Evolutionary conservation across 805 yeast genomes (phyloP), one percentile per base, ranked within the genome.

Genomic region (Myxozyma neglecta): DNA sequence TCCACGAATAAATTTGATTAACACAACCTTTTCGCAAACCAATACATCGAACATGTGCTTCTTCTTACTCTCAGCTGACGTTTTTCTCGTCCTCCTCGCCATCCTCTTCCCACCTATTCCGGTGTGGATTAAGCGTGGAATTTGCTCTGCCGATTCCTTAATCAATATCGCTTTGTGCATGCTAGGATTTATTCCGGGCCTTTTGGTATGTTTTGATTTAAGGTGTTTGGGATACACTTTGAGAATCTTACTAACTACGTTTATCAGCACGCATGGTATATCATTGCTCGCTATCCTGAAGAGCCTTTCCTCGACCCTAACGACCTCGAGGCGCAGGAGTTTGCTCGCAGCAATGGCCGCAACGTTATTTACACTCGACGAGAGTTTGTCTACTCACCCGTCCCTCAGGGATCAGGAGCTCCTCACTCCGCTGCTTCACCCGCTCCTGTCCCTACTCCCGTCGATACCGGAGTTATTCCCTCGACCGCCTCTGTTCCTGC

Each of bases 21-120:
- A n/a, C n/a, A n/a, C n/a, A n/a, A n/a, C n/a, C n/a, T n/a, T n/a
- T n/a, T n/a, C n/a, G n/a, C n/a, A n/a, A n/a, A n/a, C n/a, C n/a
- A 14, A 35, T 7, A 39, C 34, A 13, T 32, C 20, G 43, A 40
- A 36, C 46, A 62, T 62, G 66, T 55, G 63, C 49, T 46, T 63
- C 50, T 60, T 63, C 57, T 63, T 59, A 57, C 57, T 40, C 51
- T 49, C 64, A 16, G 67, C 64, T 34, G 96, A 89, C 71, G 84
- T 88, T 73, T 72, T 88, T 16, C 79, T 89, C 49, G 88, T 86
- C 16, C 75, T 89, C 9, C 69, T 89, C 53, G 89, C 94, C 1
- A 81, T 89, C 53, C 72, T 89, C 68, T 79, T 87, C 69, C 96
- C 96, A 0, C 96, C 96, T 0, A 72, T 89, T 56, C 90, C 96